Conservation (phyloP, 129 eudicot genomes). For the Saposhnikovia divaricata region DNA sequence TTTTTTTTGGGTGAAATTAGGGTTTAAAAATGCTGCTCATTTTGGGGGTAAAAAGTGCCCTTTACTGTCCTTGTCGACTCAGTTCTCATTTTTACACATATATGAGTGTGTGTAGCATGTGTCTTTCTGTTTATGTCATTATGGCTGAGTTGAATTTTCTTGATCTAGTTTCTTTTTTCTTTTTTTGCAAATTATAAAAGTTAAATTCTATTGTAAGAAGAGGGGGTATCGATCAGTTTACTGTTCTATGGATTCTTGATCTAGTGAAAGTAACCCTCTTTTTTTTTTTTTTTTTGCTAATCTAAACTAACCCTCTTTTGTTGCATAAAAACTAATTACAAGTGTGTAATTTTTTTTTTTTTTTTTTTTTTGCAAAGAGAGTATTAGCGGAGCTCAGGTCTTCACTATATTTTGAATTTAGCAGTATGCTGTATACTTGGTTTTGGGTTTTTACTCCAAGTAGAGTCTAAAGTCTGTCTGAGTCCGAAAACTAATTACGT, state of each 20-base stretch:
- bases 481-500: too few species aligned
- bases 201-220: neutral
- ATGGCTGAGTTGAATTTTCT: neutral
- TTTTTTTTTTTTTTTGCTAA: too few species aligned
- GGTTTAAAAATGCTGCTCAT: too few species aligned
- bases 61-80: too few species aligned
- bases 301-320: too few species aligned
- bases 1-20: too few species aligned
- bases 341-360: neutral
- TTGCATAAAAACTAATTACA: neutral
- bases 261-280: neutral
- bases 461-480: too few species aligned
- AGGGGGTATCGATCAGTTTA: neutral
- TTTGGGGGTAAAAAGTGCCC: too few species aligned
- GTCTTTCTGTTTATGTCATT: neutral
- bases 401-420: too few species aligned
- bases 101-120: neutral
- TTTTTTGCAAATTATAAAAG: neutral
- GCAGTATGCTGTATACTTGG: neutral
- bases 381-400: neutral
- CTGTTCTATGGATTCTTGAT: neutral
- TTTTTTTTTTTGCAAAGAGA: neutral
- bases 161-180: neutral
- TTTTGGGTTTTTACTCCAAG: neutral
- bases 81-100: too few species aligned